Evolutionary conservation across 2,329 filamentous ascomycete genomes (phyloP), one percentile per base, ranked within the genome.

Genomic region (Ceratocystis alfenasii): DNA sequence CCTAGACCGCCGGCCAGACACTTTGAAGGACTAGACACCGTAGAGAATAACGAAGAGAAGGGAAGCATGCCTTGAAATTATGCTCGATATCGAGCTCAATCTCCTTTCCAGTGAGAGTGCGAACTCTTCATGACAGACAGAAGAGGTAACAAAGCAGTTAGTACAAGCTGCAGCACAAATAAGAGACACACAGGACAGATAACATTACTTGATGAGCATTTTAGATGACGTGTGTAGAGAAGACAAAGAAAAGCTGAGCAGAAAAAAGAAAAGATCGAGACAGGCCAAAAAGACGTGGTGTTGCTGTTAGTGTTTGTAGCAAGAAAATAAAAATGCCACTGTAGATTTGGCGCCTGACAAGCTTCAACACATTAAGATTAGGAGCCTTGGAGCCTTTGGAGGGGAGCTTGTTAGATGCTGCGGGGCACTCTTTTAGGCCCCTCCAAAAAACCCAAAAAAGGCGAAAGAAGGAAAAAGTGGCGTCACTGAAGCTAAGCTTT

Each of bases 71-170:
- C 83, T 92, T 96, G 83, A 95, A 95, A 73, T 90, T 87, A 64
- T 85, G 82, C 80, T 97, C 94, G 75, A 99, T 95, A 74, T 97
- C 92, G 72, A 99, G 86, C 82, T 97, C 93, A 76, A 97, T 97
- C 79, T 99, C 91, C 81, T 97, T 97, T 74, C 94, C 94, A 70
- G 94, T 97, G 70, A 99, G 86, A 69, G 94, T 99, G 75, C 94
- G 89, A 75, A 99, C 93, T 82, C 93, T 99, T 55, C 53, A 25
- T 22, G 44, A 22, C 30, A 48, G 50, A 17, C 44, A 48, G 50
- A 17, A 36, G 15, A 20, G 17, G 36, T 22, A 45, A 48, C 20
- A 5, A 28, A 46, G 25, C 36, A 46, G 62, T 12, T 44, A 59
- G 48, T 22, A 20, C 10, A 20, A 62, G 28, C 20, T 25, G 48